Evolutionary conservation across 768 basidiomycete genomes (phyloP), one percentile per base, ranked within the genome.

Genomic region (Dentipellis sp.): DNA sequence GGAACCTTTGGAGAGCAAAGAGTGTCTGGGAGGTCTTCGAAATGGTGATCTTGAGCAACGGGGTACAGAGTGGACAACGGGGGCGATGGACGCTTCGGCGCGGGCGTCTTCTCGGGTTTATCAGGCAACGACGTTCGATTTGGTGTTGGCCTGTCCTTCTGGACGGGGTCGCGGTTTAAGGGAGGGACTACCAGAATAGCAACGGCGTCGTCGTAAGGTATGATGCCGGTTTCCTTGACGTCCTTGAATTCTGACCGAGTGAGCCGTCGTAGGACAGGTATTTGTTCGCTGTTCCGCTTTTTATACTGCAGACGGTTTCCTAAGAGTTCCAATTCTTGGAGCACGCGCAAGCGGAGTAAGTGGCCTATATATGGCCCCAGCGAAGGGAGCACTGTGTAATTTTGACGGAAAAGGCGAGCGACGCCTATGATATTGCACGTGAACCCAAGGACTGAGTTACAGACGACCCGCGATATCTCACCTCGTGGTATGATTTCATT

Each of bases 151-250:
- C 75, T 71, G 55, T 67, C 50, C 53, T 75, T 77, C 4, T 80
- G 78, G 23, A 58, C 56, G 14, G 75, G 75, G 61, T 83, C 70
- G 55, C 72, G 78, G 57, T 85, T 84, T 21, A 83, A 70, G 2
- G 85, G 84, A 16, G 88, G 86, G 6, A 84, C 76, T 29, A 87
- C 75, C 35, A 91, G 68, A 38, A 91, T 68, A n/a, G 88, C 88
- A 1, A 82, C 68, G 0, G 83, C 85, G 60, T 78, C 74, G 7
- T 72, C 65, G 63, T 73, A 75, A 4, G 82, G 78, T 35, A 85
- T 66, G 0, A 65, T 60, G 2, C 78, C 75, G 1, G 77, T 78
- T 17, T 70, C 63, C 54, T 74, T 74, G 23, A 88, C 65, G 1
- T 63, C 45, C 6, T 68, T 69, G 75, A 80, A 84, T 65, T 91